Base-by-base conservation (phyloP, 495 filamentous ascomycete genomes). In the Cenococcum geophilum region DNA sequence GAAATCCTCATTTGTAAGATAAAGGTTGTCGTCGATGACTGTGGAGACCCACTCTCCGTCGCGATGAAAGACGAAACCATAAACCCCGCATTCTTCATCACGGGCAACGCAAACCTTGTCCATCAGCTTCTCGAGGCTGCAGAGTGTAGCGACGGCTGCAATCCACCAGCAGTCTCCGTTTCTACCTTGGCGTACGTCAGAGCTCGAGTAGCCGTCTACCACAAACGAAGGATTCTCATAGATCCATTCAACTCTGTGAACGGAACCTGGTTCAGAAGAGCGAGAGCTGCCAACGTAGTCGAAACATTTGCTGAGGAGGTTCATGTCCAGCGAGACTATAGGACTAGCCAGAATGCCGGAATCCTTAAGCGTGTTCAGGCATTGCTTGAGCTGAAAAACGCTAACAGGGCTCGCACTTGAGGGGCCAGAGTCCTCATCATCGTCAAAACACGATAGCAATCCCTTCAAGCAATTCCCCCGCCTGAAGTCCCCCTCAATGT, bases 131-230 rank as follows among this genome's bases (percentile, higher is more conserved):
- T 81, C 76, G 74, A 91, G 89, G 68, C 89, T 91, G 50, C 84
- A 86, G 55, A 96, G 80, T 0, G 89, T 90, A 58, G 86, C 90
- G 42, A 97, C 71, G 4, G 90, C 91, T 18, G 92, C 88, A 76
- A 96, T 80, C 54, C 95, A 81, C 91, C 92, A 96, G 70, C 92
- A 96, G 70, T 96, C 91, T 0, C 92, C 92, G 66, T 86, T 85
- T 32, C 80, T 75, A 1, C 86, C 86, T 69, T 92, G 87, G 18
- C 85, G 83, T 16, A 95, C 85, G 75, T 93, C 89, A n/a, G 56
- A 65, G 52, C 59, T 63, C 8, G 62, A 65, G 35, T 51, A 69
- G 27, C 66, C 66, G 40, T 69, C 62, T 4, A 69, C 56, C 21
- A 57, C 62, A 35, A 69, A 69, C 22, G 51, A 37, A 5, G 62